A percentile compares a stretch with the other conserved stretches of the same genome.
Evolutionary conservation across 305 asterid genomes (phyloP).

Genomic region (Plantago coronopus): DNA sequence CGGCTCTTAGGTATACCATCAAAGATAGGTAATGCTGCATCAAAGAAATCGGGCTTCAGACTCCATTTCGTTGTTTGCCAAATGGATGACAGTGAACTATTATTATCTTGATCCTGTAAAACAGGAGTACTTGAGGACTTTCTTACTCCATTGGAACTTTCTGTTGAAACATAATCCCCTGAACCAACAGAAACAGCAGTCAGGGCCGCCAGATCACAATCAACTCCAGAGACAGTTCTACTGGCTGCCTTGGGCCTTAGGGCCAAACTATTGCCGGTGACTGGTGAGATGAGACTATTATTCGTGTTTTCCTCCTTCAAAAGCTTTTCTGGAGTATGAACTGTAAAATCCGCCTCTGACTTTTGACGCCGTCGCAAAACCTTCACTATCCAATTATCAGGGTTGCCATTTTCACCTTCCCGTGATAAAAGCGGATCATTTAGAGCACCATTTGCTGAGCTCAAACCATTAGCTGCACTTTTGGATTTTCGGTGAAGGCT

Average conservation of each 20-base stretch:
- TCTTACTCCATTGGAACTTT: constrained; percentile 41
- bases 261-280: constrained; percentile 58
- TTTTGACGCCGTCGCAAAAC: constrained; percentile 59
- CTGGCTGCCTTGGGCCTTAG: constrained; percentile 60
- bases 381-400: constrained; percentile 53
- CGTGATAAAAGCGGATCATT: constrained; percentile 29
- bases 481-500: constrained; percentile 58
- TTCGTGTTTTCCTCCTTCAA: constrained; percentile 55
- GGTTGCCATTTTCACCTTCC: constrained; percentile 34
- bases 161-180: constrained; percentile 47
- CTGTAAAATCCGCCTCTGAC: constrained; percentile 47
- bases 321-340: constrained; percentile 53
- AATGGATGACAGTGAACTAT: constrained; percentile 45
- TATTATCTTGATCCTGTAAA: constrained; percentile 61
- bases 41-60: constrained; percentile 69
- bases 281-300: constrained; percentile 46
- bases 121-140: constrained; percentile 71
- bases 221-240: constrained; percentile 29
- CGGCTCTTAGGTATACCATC: constrained; percentile 74
- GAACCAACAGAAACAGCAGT: constrained; percentile 37
- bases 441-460: constrained; percentile 36
- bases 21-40: constrained; percentile 77
- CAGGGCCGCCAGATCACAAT: constrained; percentile 46
- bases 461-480: constrained; percentile 60
- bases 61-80: constrained; percentile 68